phyloP scores from a whole-genome alignment of 257 asterid species.

The Penstemon barbatus region DNA sequence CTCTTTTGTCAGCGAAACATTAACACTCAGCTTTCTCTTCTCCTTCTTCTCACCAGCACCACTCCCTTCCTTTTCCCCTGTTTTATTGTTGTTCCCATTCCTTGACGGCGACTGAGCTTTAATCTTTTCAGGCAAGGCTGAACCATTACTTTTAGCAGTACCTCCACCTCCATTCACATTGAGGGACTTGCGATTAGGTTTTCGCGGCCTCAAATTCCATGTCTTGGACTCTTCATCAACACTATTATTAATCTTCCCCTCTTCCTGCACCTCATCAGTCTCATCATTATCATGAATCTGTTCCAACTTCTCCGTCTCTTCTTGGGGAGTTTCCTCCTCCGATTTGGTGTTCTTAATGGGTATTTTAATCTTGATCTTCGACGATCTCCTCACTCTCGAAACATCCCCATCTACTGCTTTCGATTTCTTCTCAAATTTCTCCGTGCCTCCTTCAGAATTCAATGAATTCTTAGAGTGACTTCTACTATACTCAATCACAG shows the following conservation, averaged over 20 bases:
- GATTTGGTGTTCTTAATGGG: neutral
- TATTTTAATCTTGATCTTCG: constrained; percentile 44
- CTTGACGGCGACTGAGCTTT: constrained; percentile 26
- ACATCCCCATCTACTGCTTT: constrained; percentile 24
- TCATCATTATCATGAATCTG: neutral
- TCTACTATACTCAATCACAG: constrained; percentile 2
- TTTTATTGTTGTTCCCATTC: constrained; percentile 18
- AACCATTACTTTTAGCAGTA: constrained; percentile 2
- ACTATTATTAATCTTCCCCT: constrained; percentile 12
- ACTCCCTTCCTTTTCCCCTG: constrained; percentile 28
- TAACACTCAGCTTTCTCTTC: constrained; percentile 38
- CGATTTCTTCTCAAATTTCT: constrained; percentile 28
- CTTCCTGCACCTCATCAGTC: constrained; percentile 21
- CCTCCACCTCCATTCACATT: constrained; percentile 29
- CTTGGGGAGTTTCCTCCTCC: constrained; percentile 24
- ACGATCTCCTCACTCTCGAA: constrained; percentile 28
- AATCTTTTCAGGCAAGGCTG: constrained; percentile 26
- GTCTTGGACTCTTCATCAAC: constrained; percentile 42
- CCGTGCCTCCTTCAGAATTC: constrained; percentile 20
- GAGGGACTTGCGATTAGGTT: constrained; percentile 30
- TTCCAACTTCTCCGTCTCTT: constrained; percentile 17
- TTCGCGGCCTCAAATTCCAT: constrained; percentile 69
- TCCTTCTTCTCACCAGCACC: constrained; percentile 31
- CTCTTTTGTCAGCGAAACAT: constrained; percentile 37
- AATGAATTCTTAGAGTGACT: constrained; percentile 22